Percentiles rank a stretch among this genome's conserved stretches.
Conservation (phyloP, 106 monocot genomes). For the Allium sativum region DNA sequence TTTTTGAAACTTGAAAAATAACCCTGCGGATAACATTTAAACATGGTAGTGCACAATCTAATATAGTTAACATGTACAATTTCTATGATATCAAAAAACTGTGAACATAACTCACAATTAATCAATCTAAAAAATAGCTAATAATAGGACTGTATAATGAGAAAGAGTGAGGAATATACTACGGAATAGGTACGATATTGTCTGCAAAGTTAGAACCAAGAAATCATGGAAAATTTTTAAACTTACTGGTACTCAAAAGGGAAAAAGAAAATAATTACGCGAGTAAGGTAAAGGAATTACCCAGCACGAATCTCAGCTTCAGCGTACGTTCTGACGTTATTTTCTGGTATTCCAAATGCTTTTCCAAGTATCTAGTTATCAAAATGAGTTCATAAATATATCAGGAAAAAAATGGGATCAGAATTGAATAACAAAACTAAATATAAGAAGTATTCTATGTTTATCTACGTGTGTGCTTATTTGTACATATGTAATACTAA, state of each 20-base stretch:
- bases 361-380: constrained; percentile 53
- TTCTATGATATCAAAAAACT: no score
- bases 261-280: neutral
- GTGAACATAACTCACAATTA: no score
- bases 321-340: constrained; percentile 80
- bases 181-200: no score
- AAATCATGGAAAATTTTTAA: neutral
- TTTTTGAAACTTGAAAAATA: constrained; percentile 92
- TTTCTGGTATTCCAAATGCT: constrained; percentile 75
- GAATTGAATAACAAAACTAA: neutral
- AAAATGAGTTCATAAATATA: neutral
- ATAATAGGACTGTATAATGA: no score
- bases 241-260: neutral
- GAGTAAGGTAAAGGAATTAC: constrained; percentile 22
- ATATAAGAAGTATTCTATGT: no score
- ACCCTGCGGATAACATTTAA: constrained; percentile 32
- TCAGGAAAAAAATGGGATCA: neutral
- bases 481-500: no score
- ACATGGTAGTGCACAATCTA: neutral
- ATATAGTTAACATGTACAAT: no score
- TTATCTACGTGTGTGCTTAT: no score
- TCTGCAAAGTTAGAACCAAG: constrained; percentile 1
- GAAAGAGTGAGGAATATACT: no score
- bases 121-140: no score
- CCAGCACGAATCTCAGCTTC: constrained; percentile 98